phyloP scores from a whole-genome alignment of 129 eudicot species.

The Logfia minima region DNA sequence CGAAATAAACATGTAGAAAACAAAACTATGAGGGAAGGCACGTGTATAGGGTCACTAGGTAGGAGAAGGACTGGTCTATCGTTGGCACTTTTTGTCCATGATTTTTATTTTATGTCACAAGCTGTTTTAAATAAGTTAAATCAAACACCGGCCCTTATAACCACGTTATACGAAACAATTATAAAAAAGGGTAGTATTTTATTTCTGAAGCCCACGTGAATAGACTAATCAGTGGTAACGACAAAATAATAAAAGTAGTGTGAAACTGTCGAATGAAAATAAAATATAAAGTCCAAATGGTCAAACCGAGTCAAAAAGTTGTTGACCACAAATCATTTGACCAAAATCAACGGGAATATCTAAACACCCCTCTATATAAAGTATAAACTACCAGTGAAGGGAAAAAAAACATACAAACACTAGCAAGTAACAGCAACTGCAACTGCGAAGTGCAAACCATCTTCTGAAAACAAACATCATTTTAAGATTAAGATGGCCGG shows the following conservation, averaged over 20 bases:
- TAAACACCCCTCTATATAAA: not conserved
- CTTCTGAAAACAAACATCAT: not conserved
- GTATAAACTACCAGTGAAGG: not conserved
- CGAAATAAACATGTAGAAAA: too few species aligned
- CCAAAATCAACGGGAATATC: not conserved
- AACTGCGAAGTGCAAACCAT: not conserved
- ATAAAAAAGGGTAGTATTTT: too few species aligned
- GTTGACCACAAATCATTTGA: not conserved
- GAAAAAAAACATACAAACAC: not conserved
- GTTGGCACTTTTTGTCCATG: not conserved
- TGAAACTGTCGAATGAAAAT: not conserved
- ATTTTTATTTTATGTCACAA: not conserved
- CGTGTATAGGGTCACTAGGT: not conserved
- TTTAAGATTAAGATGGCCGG: slow-evolving; percentile 40
- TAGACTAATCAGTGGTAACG: not conserved
- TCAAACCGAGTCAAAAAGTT: not conserved
- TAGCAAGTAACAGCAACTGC: not conserved
- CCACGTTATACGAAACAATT: not conserved
- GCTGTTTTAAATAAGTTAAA: not conserved
- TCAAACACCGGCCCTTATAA: too few species aligned
- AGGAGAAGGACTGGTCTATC: not conserved
- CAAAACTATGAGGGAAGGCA: not conserved
- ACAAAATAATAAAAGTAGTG: not conserved
- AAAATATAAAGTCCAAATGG: not conserved
- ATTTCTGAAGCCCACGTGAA: too few species aligned